Base-by-base conservation (phyloP, 2,329 filamentous ascomycete genomes). In the Helminthosporium solani region DNA sequence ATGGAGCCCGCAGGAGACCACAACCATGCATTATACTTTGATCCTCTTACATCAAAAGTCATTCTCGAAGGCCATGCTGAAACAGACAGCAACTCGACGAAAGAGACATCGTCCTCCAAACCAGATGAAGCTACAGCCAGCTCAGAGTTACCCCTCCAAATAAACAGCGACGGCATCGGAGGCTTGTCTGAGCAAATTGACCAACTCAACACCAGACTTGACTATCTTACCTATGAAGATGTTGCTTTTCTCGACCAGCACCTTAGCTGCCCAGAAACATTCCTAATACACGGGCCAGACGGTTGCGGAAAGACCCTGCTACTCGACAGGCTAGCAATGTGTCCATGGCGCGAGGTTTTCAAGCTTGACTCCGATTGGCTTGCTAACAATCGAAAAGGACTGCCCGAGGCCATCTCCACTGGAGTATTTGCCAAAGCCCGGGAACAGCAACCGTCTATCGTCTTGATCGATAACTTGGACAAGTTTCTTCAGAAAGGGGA, bases 271-370 rank as follows among this genome's bases (percentile, higher is more conserved):
- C 60, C 64, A 36, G 64, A 80, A 42, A 83, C 83, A 0, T 78
- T 94, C 28, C 77, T 94, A 19, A 75, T 96, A 3, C 85, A 95
- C 64, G 92, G 92, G 12, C 85, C 88, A 15, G 82, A 83, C 51
- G 91, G 92, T 9, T 95, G 88, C 0, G 92, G 92, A 19, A 96
- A 96, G 72, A 86, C 83, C 0, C 78, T 87, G 53, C 75, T 96
- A 0, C 73, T 96, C 1, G 69, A 85, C 14, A 80, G 81, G 25
- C 76, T 96, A 16, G 80, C 84, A 7, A 52, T 67, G 25, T 78
- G 75, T 6, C 81, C 83, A 0, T 96, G 90, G 88, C 82, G 81
- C 18, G 81, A 80, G 33, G 82, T 90, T 1, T 79, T 87, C 54
- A 78, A 74, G 44, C 73, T 91, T 43, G 75, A 79, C 44, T 73